Evolutionary conservation across 805 yeast genomes (phyloP).

Genomic region (Wickerhamiella allomyrinae): DNA sequence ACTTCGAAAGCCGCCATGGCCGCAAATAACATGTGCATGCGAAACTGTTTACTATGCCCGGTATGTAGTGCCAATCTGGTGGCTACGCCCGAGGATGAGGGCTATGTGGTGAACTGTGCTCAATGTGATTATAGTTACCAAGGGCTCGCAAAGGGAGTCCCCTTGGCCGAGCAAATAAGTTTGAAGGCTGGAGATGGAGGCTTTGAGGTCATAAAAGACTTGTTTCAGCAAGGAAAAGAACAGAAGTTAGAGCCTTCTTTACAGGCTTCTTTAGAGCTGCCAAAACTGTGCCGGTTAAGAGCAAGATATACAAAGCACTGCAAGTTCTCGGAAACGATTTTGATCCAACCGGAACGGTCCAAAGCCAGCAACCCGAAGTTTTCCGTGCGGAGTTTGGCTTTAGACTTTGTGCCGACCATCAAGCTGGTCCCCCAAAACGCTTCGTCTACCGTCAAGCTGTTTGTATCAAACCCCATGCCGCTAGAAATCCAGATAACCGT

Average conservation of each 20-base stretch:
- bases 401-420: constrained; percentile 17
- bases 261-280: constrained; percentile 10
- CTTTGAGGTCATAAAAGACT: constrained; percentile 2
- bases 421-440: not conserved
- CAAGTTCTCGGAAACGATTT: constrained; percentile 22
- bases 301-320: constrained; percentile 21
- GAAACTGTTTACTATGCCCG: constrained; percentile 27
- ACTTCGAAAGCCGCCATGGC: constrained; percentile 18
- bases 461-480: constrained; percentile 16
- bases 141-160: constrained; percentile 8
- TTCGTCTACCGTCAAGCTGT: constrained; percentile 5
- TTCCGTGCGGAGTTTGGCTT: constrained; percentile 17
- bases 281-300: constrained; percentile 18
- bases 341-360: constrained; percentile 20
- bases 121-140: constrained; percentile 15
- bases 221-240: not conserved
- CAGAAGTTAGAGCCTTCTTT: not conserved
- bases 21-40: constrained; percentile 19
- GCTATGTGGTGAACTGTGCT: constrained; percentile 15
- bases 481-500: constrained; percentile 6
- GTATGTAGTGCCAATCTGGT: constrained; percentile 17
- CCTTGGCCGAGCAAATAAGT: constrained; percentile 9
- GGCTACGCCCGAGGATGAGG: constrained; percentile 3
- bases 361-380: constrained; percentile 15
- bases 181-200: not conserved